phyloP scores from a whole-genome alignment of 2,329 filamentous ascomycete species.

The Elsinoe batatas region DNA sequence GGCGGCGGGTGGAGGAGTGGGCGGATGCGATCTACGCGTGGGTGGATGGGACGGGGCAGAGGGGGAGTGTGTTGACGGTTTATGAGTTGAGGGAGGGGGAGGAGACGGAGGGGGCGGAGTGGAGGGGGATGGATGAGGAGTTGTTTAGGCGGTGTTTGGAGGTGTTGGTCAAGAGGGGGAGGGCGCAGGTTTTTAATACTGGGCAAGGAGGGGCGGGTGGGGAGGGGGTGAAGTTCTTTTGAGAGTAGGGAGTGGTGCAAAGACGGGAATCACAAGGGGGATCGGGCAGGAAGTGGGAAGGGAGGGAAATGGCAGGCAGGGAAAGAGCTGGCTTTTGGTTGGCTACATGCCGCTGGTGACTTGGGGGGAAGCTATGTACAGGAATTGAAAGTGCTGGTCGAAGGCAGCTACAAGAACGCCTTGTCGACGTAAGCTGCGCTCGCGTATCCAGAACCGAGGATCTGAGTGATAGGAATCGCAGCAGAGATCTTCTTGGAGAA shows the following conservation, averaged over 20 bases:
- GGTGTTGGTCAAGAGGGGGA: conserved; percentile 78
- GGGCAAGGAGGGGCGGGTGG: conserved; percentile 49
- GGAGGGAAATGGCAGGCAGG: background rate
- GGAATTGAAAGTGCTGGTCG: background rate
- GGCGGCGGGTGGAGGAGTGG: conserved; percentile 86
- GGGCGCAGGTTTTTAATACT: conserved; percentile 69
- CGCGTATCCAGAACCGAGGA: conserved; percentile 38
- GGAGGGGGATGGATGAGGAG: conserved; percentile 58
- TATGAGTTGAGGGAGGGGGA: conserved; percentile 92
- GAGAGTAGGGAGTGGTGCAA: conserved; percentile 26
- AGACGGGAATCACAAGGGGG: too few relatives aligned
- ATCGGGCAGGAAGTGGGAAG: background rate
- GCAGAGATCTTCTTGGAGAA: conserved; percentile 35
- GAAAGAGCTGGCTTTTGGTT: too few relatives aligned
- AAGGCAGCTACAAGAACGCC: conserved; percentile 24
- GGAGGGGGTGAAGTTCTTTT: conserved; percentile 97
- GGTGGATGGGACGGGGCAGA: conserved; percentile 80
- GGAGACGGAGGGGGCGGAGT: conserved; percentile 46
- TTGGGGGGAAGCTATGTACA: conserved; percentile 5
- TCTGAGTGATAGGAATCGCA: conserved; percentile 34
- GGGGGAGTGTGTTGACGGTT: conserved; percentile 77
- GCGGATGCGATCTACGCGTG: conserved; percentile 66
- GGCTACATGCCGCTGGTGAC: background rate
- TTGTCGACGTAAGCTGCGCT: conserved; percentile 34
- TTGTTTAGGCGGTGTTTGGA: conserved; percentile 69